Evolutionary conservation across 2,329 filamentous ascomycete genomes (phyloP).

Genomic region (Trichophyton verrucosum): DNA sequence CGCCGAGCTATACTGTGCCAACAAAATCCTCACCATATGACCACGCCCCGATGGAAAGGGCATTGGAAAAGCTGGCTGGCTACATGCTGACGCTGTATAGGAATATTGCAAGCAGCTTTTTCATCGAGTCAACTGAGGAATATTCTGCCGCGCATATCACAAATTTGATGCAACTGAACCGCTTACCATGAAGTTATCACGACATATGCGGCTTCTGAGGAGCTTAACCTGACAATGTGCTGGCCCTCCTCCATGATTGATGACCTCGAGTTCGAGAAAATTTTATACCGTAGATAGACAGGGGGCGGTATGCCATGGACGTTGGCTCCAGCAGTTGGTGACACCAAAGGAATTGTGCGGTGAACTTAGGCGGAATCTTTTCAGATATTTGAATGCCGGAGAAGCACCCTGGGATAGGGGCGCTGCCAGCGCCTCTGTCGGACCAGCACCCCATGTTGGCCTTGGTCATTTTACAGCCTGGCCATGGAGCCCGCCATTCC

Average conservation of each 20-base stretch:
- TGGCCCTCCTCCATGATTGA: not conserved
- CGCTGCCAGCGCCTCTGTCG: not conserved
- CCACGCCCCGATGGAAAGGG: not conserved
- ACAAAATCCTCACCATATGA: not conserved
- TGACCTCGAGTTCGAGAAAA: not conserved
- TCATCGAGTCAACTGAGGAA: not conserved
- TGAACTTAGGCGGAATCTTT: not conserved
- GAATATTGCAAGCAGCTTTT: not conserved
- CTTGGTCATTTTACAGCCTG: not conserved
- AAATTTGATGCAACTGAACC: not conserved
- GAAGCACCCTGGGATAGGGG: not conserved
- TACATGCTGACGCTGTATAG: not conserved
- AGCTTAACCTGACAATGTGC: not conserved
- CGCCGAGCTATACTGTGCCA: not conserved
- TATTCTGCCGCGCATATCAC: not conserved
- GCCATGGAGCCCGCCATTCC: not conserved
- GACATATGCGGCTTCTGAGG: not conserved
- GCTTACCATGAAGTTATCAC: not conserved
- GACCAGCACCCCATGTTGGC: not conserved
- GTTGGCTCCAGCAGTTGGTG: not conserved
- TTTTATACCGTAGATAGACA: slow-evolving; percentile 28
- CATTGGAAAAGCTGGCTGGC: not conserved
- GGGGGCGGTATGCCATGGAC: slow-evolving; percentile 10
- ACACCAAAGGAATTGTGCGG: not conserved
- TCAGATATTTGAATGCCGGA: not conserved